phyloP scores from a whole-genome alignment of 1,139 yeast species.

The Citeromyces siamensis region DNA sequence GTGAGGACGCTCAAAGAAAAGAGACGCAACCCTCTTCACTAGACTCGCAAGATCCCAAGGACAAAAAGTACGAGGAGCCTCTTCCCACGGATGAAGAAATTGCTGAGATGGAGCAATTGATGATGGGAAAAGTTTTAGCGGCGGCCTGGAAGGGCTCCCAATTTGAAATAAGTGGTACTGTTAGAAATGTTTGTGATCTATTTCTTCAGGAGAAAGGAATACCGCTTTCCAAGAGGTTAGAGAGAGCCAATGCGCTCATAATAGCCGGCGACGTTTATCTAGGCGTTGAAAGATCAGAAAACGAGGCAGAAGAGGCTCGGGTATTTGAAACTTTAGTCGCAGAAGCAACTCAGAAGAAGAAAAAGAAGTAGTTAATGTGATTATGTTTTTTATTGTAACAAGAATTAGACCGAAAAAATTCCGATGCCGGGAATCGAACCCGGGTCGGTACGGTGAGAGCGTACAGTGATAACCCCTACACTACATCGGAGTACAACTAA shows the following conservation, averaged over 20 bases:
- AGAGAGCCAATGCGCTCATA: constrained; percentile 70
- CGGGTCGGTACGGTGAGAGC: constrained; percentile 7
- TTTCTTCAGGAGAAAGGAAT: constrained; percentile 50
- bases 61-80: constrained; percentile 30
- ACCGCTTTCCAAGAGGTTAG: constrained; percentile 40
- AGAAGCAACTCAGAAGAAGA: constrained; percentile 76
- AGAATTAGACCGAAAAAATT: constrained; percentile 4
- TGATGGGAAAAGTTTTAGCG: constrained; percentile 83
- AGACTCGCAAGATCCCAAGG: constrained; percentile 5
- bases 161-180: constrained; percentile 80
- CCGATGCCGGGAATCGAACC: constrained; percentile 8
- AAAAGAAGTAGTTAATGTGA: constrained; percentile 25
- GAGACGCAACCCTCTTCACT: constrained; percentile 13
- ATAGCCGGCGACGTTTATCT: constrained; percentile 67
- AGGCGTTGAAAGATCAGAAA: constrained; percentile 56
- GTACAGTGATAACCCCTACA: constrained; percentile 7
- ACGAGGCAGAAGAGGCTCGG: constrained; percentile 85
- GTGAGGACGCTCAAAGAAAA: constrained; percentile 25
- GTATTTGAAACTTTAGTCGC: constrained; percentile 87
- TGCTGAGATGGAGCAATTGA: constrained; percentile 74
- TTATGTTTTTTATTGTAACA: not conserved
- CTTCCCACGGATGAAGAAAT: constrained; percentile 70
- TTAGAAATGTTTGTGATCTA: constrained; percentile 75
- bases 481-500: constrained; percentile 6
- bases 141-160: constrained; percentile 97